These are phyloP conservation scores for Ceratocystis ficicola DNA, from an alignment of 2,329 filamentous ascomycete species.

Conservation along the genomic window DNA sequence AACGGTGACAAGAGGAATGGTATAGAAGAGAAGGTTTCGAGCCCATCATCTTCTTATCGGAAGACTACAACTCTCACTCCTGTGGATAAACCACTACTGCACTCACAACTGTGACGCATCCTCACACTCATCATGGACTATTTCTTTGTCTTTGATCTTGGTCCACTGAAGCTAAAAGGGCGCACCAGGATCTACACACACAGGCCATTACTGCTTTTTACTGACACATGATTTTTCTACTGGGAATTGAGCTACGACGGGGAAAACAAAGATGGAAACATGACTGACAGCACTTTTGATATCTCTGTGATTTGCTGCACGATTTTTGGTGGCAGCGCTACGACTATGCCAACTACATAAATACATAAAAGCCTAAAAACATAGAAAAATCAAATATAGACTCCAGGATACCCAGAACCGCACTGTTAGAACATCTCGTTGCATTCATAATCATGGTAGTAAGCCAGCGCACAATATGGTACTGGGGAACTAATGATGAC, in stretches of 20 bases:
- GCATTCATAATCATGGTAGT: background rate
- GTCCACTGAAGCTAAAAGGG: background rate
- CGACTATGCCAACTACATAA: background rate
- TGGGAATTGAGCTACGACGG: background rate
- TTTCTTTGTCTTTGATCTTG: constrained; percentile 5
- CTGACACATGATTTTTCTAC: background rate
- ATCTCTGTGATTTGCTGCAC: constrained; percentile 4
- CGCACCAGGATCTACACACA: background rate
- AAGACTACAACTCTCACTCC: background rate
- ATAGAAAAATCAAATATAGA: constrained; percentile 21
- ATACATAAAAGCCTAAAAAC: constrained; percentile 18
- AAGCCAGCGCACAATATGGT: background rate
- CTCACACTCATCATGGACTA: background rate
- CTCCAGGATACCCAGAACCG: constrained; percentile 18
- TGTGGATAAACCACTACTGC: background rate
- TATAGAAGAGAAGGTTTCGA: background rate
- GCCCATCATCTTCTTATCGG: background rate
- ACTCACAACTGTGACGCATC: constrained; percentile 7
- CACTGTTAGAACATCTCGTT: background rate
- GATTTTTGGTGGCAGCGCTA: background rate
- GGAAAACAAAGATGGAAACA: background rate
- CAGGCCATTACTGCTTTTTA: constrained; percentile 4
- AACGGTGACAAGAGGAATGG: background rate
- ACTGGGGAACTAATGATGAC: background rate
- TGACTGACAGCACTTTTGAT: constrained; percentile 5